Evolutionary conservation across 768 basidiomycete species (phyloP), one percentile per base, ranked within the genome.

Genomic region (Russula olivacea): DNA sequence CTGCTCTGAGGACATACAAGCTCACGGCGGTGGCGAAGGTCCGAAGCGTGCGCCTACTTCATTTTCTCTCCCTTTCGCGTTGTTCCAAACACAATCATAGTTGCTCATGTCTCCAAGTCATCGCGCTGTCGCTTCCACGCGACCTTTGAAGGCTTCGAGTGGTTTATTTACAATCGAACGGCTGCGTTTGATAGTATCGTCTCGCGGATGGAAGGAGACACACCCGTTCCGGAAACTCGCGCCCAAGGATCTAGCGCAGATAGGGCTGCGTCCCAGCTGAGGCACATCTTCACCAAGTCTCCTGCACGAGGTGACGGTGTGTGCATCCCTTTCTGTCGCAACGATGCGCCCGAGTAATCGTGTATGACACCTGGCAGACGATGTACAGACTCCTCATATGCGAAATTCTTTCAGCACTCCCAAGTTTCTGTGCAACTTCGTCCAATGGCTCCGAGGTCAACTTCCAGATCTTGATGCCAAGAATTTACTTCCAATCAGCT

Each of bases 101-200:
- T 57, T 25, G 67, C 70, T 28, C 43, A 55, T 34, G 61, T 61
- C 19, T 48, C 66, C 15, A 70, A 80, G 25, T 78, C 82, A 61
- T 83, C 88, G 14, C 65, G 12, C 15, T 96, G 93, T 69, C 87
- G 96, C 43, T 83, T 98, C 34, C 86, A 90, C 59, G 71, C 94
- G 32, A 85, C 85, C 8, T 69, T 91, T 3, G 84, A 95, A 68
- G 96, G 96, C 19, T 79, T 94, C 49, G 94, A 98, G 72, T 94
- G 91, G 87, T 92, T 92, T 72, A 69, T 98, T 47, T 97, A 91
- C 74, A 98, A 98, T 74, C 80, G 86, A 53, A 95, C 92, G 3
- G 83, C 91, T 4, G 86, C 93, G 4, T 98, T 88, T 74, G 93
- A 98, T 70, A 81, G 84, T 58, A 93, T 98, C 57, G 75, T 96